Evolutionary conservation across 768 basidiomycete genomes (phyloP).

Genomic region (Serendipita sp.): DNA sequence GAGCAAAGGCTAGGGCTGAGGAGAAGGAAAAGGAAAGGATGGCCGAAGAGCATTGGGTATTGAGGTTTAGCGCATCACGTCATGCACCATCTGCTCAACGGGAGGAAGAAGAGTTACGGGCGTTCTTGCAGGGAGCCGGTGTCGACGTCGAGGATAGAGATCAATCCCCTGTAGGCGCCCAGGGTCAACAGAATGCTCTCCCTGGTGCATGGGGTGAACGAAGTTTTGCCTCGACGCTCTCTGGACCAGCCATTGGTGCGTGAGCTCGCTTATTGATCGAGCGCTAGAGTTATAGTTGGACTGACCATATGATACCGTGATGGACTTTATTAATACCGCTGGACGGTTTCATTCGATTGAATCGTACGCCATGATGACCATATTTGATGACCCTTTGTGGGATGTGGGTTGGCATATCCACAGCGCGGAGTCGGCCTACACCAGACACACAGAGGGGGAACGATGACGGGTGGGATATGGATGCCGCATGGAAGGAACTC

Average conservation of each 20-base stretch:
- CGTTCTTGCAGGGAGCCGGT: constrained; percentile 15
- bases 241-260: background rate
- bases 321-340: background rate
- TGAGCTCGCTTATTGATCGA: background rate
- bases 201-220: constrained; percentile 6
- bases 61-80: constrained; percentile 20
- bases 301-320: background rate
- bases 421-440: background rate
- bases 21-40: constrained; percentile 47
- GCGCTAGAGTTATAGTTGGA: background rate
- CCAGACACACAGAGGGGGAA: constrained; percentile 6
- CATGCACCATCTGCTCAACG: constrained; percentile 21
- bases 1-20: constrained; percentile 63
- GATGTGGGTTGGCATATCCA: background rate
- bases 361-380: too few species aligned
- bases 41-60: constrained; percentile 8
- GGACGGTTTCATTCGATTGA: background rate
- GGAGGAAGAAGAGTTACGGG: constrained; percentile 20
- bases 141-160: constrained; percentile 10
- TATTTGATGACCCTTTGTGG: too few species aligned
- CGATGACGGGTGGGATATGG: constrained; percentile 54
- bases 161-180: constrained; percentile 16
- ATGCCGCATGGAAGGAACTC: constrained; percentile 66
- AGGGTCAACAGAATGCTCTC: background rate
- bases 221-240: constrained; percentile 5